Base-by-base conservation (phyloP, 805 yeast genomes). In the Starmerella tilneyi region DNA sequence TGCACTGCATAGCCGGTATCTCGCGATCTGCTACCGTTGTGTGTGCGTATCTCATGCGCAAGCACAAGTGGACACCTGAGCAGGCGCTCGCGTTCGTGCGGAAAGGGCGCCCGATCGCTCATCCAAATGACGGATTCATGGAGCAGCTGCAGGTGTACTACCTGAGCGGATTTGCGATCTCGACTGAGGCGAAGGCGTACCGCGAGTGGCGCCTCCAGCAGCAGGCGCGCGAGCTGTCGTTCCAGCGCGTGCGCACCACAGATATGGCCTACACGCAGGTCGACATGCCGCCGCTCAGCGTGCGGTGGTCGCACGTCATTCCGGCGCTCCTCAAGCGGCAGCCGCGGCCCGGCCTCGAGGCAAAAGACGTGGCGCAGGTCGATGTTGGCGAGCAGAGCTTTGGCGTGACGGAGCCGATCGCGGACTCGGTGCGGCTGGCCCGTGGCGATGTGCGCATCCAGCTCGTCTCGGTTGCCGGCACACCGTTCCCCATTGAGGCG, bases 1-100 rank as follows among this genome's bases (percentile, higher is more conserved):
- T 67, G n/a, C 72, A 68, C 46, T 67, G 72, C 62, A 84, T 89
- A 48, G 96, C 94, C 23, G 98, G 98, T 1, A 84, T 84, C 23
- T 85, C 96, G 1, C 70, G 98, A 52, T 83, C 95, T 5, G 89
- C 83, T 0, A 79, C 96, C 0, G 79, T 86, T 13, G 78, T 80
- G 29, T 77, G 84, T 40, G 94, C 96, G 0, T 94, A 84, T 61
- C 75, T 88, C 34, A 89, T 92, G 96, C 74, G 78, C 59, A 67
- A 86, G 41, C 70, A 81, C 60, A 68, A 85, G 56, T 53, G 53
- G 55, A 63, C 67, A 11, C 64, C 75, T 15, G 67, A 72, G 13
- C 78, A 77, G 51, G 82, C 96, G 0, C 55, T 84, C 7, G 79
- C 81, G 63, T 89, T 89, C 0, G 79, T 89, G n/a, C 71, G 69